A percentile compares a stretch with the other conserved stretches of the same genome.
Evolutionary conservation across 176 grass and related monocot genomes (phyloP).

Genomic region (Phoenix roebelenii): DNA sequence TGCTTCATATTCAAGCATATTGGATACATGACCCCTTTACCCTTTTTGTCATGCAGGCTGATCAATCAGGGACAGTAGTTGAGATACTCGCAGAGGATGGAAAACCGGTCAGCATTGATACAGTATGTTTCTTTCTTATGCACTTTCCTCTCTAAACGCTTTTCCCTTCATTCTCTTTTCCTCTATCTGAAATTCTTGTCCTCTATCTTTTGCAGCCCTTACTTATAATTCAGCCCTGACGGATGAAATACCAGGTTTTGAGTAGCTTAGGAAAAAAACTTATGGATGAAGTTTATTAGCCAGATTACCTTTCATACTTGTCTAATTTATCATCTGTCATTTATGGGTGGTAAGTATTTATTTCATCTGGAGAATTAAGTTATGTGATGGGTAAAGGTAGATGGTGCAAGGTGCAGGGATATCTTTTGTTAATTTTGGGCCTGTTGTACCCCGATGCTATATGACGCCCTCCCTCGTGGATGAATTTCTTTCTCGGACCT

Average conservation of each 20-base stretch:
- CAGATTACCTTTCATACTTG: background rate
- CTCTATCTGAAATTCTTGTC: background rate
- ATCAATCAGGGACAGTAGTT: slow-evolving; percentile 35
- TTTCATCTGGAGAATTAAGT: slow-evolving; percentile 1
- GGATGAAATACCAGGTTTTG: background rate
- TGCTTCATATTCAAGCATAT: too few relatives aligned
- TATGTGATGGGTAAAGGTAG: background rate
- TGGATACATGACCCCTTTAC: too few relatives aligned
- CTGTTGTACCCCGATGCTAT: too few relatives aligned
- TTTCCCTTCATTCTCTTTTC: background rate
- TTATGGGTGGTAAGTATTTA: background rate
- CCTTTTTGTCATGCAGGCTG: slow-evolving; percentile 22
- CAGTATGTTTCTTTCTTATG: slow-evolving; percentile 8
- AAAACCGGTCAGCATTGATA: slow-evolving; percentile 35
- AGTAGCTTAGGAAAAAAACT: background rate
- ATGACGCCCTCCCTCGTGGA: too few relatives aligned
- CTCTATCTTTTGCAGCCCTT: slow-evolving; percentile 23
- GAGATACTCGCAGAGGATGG: slow-evolving; percentile 33
- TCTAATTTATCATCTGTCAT: background rate
- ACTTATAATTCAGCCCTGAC: slow-evolving; percentile 17
- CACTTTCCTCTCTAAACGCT: background rate
- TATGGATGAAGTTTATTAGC: background rate
- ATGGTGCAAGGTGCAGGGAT: too few relatives aligned
- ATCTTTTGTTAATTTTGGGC: too few relatives aligned
- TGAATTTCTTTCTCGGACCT: too few relatives aligned